Evolutionary conservation across 2,329 filamentous ascomycete species (phyloP).

Genomic region (Diaporthe aspalathi): DNA sequence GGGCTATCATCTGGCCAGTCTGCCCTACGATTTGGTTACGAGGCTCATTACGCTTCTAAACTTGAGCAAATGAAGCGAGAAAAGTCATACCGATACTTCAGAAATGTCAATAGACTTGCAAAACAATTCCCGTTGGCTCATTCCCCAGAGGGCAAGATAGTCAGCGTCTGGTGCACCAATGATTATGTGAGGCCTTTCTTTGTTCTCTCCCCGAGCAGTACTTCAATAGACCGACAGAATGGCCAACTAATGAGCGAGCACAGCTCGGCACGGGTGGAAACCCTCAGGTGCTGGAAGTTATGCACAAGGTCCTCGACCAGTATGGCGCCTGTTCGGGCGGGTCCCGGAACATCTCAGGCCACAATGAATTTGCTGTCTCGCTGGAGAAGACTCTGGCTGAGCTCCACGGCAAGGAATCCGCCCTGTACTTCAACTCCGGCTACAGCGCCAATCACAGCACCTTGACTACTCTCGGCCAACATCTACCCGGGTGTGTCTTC

Average conservation of each 20-base stretch:
- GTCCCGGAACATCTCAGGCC: constrained; percentile 96
- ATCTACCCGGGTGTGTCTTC: constrained; percentile 95
- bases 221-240: too few species aligned
- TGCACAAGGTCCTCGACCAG: constrained; percentile 94
- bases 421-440: constrained; percentile 96
- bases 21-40: too few species aligned
- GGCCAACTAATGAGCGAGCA: too few species aligned
- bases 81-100: constrained; percentile 99
- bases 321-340: constrained; percentile 96
- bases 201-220: too few species aligned
- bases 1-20: too few species aligned
- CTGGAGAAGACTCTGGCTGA: constrained; percentile 86
- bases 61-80: constrained; percentile 99
- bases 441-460: constrained; percentile 99
- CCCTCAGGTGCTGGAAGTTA: constrained; percentile 83
- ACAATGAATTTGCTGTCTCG: constrained; percentile 92
- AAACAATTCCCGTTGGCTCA: constrained; percentile 96
- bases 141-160: constrained; percentile 85
- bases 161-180: constrained; percentile 99
- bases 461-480: constrained; percentile 94
- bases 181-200: too few species aligned
- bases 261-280: constrained; percentile 99
- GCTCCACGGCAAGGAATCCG: constrained; percentile 90
- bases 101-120: constrained; percentile 99
- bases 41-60: constrained; percentile 87